Percentiles rank a stretch among this genome's conserved stretches.
phyloP scores from a whole-genome alignment of 1,284 basidiomycete species.

The Melampsora abietis-canadensis region DNA sequence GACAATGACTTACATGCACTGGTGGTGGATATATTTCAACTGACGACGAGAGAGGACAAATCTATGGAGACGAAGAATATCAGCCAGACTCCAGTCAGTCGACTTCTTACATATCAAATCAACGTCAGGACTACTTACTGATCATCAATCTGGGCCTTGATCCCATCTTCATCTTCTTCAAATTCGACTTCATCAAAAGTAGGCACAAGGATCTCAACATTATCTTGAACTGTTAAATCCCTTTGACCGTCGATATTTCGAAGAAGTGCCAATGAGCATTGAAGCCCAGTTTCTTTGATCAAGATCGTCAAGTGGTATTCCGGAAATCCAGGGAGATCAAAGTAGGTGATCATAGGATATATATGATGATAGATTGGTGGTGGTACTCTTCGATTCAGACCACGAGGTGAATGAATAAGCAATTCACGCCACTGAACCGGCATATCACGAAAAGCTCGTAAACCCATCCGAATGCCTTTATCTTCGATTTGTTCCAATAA shows the following conservation, averaged over 20 bases:
- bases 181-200: conserved; percentile 8
- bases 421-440: conserved; percentile 11
- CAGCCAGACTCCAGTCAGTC: too few species aligned
- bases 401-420: neutral
- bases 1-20: conserved; percentile 18
- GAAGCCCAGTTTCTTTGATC: conserved; percentile 18
- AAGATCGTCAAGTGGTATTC: conserved; percentile 30
- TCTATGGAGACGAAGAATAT: neutral
- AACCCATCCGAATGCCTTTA: conserved; percentile 16
- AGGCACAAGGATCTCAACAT: conserved; percentile 1
- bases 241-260: neutral
- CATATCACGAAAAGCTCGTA: conserved; percentile 26
- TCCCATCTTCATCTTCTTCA: conserved; percentile 22
- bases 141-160: conserved; percentile 20
- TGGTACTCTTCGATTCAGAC: neutral
- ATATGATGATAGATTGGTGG: conserved; percentile 21
- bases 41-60: conserved; percentile 30
- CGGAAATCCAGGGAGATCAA: conserved; percentile 21
- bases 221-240: conserved; percentile 9
- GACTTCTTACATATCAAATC: too few species aligned
- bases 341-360: conserved; percentile 18
- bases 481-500: conserved; percentile 33
- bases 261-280: conserved; percentile 24
- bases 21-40: conserved; percentile 31
- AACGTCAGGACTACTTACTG: neutral